These are phyloP conservation scores for Bruguiera sexangula DNA, from an alignment of 345 rosid genomes.

Conservation along the genomic window DNA sequence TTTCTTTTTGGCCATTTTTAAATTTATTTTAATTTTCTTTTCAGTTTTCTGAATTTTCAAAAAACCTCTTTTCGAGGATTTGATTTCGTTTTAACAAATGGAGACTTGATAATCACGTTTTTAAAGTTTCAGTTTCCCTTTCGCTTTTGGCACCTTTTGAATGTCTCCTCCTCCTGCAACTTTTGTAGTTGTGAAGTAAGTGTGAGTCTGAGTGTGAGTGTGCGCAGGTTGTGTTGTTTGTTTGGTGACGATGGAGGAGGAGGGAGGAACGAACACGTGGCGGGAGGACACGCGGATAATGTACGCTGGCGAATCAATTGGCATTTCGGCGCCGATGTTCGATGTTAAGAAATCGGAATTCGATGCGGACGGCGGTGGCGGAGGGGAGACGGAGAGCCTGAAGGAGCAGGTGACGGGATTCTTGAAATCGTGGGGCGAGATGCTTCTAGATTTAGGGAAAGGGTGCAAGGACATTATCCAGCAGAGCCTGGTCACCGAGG, in stretches of 20 bases:
- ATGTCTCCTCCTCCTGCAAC: too few relatives aligned
- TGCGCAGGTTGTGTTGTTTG: not conserved
- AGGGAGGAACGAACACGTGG: slow-evolving; percentile 60
- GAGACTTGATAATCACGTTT: slow-evolving; percentile 56
- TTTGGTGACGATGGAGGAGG: slow-evolving; percentile 53
- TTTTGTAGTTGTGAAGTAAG: not conserved
- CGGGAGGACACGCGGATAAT: slow-evolving; percentile 47
- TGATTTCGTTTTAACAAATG: slow-evolving; percentile 38
- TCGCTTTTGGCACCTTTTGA: slow-evolving; percentile 12
- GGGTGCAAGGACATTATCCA: slow-evolving; percentile 65
- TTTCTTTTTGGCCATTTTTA: not conserved
- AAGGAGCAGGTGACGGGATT: slow-evolving; percentile 71
- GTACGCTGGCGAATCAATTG: slow-evolving; percentile 42
- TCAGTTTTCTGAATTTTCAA: not conserved
- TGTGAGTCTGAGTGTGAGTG: not conserved
- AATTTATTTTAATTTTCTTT: not conserved
- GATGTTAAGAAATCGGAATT: slow-evolving; percentile 12
- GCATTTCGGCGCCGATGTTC: slow-evolving; percentile 20
- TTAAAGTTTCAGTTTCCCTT: slow-evolving; percentile 45
- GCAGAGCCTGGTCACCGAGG: slow-evolving; percentile 63
- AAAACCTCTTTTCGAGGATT: slow-evolving; percentile 13
- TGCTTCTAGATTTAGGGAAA: slow-evolving; percentile 71
- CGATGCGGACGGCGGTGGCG: slow-evolving; percentile 6
- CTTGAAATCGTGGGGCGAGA: slow-evolving; percentile 85
- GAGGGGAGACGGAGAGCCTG: slow-evolving; percentile 47